Evolutionary conservation across 2,329 filamentous ascomycete genomes (phyloP).

Genomic region (Penicillium sp.): DNA sequence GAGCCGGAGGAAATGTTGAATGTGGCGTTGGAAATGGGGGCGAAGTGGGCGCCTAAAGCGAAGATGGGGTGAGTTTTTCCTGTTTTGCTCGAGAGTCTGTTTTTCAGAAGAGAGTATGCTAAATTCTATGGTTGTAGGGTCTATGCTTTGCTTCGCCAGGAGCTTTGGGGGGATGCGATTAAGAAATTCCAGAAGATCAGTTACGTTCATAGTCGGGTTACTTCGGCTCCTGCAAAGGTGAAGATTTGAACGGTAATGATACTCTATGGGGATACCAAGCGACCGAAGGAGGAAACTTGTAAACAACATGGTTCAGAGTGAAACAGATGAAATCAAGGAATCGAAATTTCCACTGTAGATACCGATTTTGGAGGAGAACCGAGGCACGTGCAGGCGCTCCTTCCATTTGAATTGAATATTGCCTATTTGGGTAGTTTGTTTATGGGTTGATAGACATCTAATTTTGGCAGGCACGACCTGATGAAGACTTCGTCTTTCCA

Average conservation of each 20-base stretch:
- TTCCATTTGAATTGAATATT: no score
- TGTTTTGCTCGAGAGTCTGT: neutral
- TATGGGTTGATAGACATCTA: no score
- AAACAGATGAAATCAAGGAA: no score
- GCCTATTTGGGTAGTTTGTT: neutral
- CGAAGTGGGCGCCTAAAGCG: slow-evolving; percentile 42
- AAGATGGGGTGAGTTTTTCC: slow-evolving; percentile 26
- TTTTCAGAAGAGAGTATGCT: neutral
- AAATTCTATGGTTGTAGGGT: slow-evolving; percentile 31
- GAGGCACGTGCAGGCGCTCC: no score
- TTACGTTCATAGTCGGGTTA: slow-evolving; percentile 51
- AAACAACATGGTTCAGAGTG: no score
- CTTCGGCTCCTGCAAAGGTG: slow-evolving; percentile 19
- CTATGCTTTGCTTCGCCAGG: slow-evolving; percentile 52
- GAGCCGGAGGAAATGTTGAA: slow-evolving; percentile 52
- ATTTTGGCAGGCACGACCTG: no score
- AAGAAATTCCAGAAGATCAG: slow-evolving; percentile 53
- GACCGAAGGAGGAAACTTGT: no score
- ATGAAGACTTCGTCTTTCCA: no score
- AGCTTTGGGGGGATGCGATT: slow-evolving; percentile 56
- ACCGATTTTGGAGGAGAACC: no score
- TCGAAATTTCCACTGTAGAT: no score
- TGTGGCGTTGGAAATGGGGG: slow-evolving; percentile 47
- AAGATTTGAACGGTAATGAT: slow-evolving; percentile 14
- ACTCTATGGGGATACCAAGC: no score